Evolutionary conservation across 352 stramenopile genomes (phyloP), one percentile per base, ranked within the genome.

Genomic region (Pythium rishiriense): DNA sequence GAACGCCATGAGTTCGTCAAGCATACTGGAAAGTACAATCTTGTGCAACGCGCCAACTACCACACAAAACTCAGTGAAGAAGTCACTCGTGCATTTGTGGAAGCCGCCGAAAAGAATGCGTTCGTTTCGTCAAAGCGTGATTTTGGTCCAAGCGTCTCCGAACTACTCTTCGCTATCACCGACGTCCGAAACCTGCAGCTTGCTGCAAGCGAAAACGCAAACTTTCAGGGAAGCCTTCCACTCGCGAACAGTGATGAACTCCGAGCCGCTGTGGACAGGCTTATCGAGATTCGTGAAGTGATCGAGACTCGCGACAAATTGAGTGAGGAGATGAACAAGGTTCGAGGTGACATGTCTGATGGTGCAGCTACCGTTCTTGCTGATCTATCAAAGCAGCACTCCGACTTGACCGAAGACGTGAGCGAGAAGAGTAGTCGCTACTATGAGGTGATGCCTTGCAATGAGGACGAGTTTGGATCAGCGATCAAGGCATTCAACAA

Each of bases 381-480:
- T 8, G 68, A 83, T 3, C 64, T 89, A 3, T 79, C 82, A 11
- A 73, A 78, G 8, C 66, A 76, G 35, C 79, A 91, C 52, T 70
- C 69, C 7, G 64, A 69, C 0, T 66, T 88, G 26, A 91, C 74
- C 0, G 84, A 93, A 62, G 72, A 76, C 8, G 75, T 93, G 48
- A 91, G 82, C 43, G 82, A 90, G 41, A 78, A 75, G 59, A 88
- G 78, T 48, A 90, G 80, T 41, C 78, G 84, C 17, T 93, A 93
- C 63, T 91, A 90, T 60, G 84, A 93, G 58, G 68, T 91, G 11
- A 91, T 93, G 75, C 84, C 84, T 21, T 87, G 77, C 29, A 79
- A 87, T 57, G 84, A 93, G 68, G 75, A 90, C 22, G 70, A 65
- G 35, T 80, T 87, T 24, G 78, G 73, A 2, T 67, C 72, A 11